phyloP scores from a whole-genome alignment of 192 early-diverging fungal species.

The Geosiphon pyriformis region DNA sequence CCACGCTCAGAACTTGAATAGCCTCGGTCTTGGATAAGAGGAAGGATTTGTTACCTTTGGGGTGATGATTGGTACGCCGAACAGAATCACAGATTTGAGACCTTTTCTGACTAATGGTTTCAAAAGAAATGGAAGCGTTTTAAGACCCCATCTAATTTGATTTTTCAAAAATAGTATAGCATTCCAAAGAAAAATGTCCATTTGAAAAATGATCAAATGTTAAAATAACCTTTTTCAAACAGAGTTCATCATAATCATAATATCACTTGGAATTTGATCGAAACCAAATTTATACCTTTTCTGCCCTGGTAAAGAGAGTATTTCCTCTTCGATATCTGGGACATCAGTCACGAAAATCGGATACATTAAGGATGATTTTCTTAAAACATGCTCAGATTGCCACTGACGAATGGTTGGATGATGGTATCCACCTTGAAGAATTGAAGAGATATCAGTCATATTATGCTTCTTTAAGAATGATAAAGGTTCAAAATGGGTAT shows the following conservation, averaged over 20 bases:
- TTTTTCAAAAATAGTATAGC: not conserved
- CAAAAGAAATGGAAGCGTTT: slow-evolving; percentile 69
- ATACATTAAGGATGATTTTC: slow-evolving; percentile 78
- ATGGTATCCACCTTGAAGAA: slow-evolving; percentile 87
- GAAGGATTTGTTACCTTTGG: slow-evolving; percentile 42
- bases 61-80: slow-evolving; percentile 80
- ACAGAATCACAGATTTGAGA: slow-evolving; percentile 79
- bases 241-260: slow-evolving; percentile 8
- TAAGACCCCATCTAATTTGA: slow-evolving; percentile 61
- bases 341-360: slow-evolving; percentile 93
- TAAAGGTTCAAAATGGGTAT: not conserved
- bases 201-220: no score
- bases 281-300: slow-evolving; percentile 48
- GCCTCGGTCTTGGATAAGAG: not conserved
- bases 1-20: not conserved
- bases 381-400: slow-evolving; percentile 68
- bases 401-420: slow-evolving; percentile 74
- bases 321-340: slow-evolving; percentile 65
- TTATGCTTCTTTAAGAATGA: not conserved
- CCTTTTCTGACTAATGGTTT: slow-evolving; percentile 85
- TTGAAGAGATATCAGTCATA: slow-evolving; percentile 47
- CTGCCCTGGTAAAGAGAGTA: slow-evolving; percentile 82
- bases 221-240: not conserved
- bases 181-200: no score
- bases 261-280: not conserved